A percentile compares a stretch with the other conserved stretches of the same genome.
phyloP scores from a whole-genome alignment of 2,329 filamentous ascomycete genomes.

The Scopulariopsis brevicaulis region DNA sequence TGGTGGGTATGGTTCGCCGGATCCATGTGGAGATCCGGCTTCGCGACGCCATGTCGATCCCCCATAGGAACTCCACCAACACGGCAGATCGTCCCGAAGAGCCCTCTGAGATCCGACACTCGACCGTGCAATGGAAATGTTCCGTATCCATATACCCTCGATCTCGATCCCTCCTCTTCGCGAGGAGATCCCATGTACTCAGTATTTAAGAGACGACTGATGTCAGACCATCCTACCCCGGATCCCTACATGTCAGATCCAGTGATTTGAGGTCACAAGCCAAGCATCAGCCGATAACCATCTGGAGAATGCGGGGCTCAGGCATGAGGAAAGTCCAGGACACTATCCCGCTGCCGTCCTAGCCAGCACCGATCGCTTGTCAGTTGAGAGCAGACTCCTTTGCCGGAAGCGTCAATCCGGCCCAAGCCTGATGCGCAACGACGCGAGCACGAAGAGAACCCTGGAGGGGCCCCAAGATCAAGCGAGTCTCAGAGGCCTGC shows the following conservation, averaged over 20 bases:
- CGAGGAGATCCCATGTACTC: too few species aligned
- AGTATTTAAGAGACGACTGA: neutral
- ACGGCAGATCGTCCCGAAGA: neutral
- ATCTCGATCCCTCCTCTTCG: too few species aligned
- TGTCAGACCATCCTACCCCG: neutral
- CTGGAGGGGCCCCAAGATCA: too few species aligned
- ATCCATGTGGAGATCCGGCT: neutral
- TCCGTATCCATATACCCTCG: neutral
- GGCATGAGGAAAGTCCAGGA: neutral
- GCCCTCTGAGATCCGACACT: neutral
- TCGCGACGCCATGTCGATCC: neutral
- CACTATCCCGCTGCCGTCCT: neutral
- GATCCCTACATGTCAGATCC: neutral
- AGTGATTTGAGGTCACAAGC: neutral
- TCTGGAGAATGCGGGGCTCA: neutral
- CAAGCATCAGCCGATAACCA: neutral
- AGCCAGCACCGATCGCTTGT: neutral
- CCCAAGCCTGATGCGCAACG: too few species aligned
- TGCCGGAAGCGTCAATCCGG: too few species aligned
- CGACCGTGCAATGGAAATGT: neutral
- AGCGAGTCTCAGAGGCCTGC: too few species aligned
- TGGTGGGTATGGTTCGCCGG: neutral
- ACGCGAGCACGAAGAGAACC: too few species aligned
- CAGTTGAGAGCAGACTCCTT: too few species aligned
- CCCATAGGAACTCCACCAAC: neutral